Evolutionary conservation across 1,284 basidiomycete genomes (phyloP).

Genomic region (Paramarasmius palmivorus): DNA sequence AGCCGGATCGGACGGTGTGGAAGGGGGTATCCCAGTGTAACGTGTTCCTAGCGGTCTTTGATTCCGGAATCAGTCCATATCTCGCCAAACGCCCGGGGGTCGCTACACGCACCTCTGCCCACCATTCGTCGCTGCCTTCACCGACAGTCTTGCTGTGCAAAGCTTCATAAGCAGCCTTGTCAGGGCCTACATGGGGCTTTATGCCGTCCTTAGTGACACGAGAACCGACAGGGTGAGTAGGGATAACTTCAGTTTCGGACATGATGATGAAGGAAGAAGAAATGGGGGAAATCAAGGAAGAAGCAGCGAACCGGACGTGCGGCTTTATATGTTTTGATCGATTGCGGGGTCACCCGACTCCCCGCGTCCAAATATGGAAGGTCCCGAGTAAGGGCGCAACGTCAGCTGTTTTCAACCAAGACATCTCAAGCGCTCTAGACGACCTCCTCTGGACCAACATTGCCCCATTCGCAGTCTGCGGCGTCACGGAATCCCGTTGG

Average conservation of each 20-base stretch:
- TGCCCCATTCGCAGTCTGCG: too few species aligned
- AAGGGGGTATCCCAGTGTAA: slow-evolving; percentile 93
- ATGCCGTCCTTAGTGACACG: slow-evolving; percentile 61
- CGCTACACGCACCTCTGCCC: slow-evolving; percentile 67
- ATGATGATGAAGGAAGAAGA: slow-evolving; percentile 11
- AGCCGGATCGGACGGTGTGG: slow-evolving; percentile 84
- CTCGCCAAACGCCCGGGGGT: not conserved
- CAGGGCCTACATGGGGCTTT: slow-evolving; percentile 75
- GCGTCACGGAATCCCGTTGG: too few species aligned
- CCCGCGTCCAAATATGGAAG: too few species aligned
- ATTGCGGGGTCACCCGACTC: not conserved
- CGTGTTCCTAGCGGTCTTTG: slow-evolving; percentile 75
- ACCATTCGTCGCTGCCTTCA: slow-evolving; percentile 80
- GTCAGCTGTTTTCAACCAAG: too few species aligned
- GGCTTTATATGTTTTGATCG: not conserved
- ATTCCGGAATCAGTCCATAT: not conserved
- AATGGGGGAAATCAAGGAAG: too few species aligned
- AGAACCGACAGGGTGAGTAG: slow-evolving; percentile 63
- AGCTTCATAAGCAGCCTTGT: slow-evolving; percentile 68
- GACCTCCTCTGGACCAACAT: too few species aligned
- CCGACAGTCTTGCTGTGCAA: slow-evolving; percentile 76
- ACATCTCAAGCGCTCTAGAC: too few species aligned
- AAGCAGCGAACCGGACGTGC: not conserved
- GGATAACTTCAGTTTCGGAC: slow-evolving; percentile 22
- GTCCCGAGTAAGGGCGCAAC: too few species aligned